Evolutionary conservation across 352 stramenopile genomes (phyloP).

Genomic region (Phytophthora nicotianae): DNA sequence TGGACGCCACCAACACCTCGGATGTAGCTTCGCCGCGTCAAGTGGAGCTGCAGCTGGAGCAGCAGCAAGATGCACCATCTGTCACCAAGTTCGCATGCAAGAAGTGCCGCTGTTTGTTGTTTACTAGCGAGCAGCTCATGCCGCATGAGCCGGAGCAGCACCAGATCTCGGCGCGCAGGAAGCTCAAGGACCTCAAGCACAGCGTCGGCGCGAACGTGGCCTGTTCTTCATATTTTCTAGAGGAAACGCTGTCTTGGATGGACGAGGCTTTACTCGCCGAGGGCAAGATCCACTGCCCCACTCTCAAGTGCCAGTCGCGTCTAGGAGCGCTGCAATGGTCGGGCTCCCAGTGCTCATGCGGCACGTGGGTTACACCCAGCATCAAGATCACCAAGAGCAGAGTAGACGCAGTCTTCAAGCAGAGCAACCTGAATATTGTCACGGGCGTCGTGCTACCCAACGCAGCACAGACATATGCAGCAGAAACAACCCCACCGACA

Average conservation of each 20-base stretch:
- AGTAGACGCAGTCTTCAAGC: constrained; percentile 50
- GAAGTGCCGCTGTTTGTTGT: constrained; percentile 70
- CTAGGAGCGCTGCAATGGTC: constrained; percentile 77
- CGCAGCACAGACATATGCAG: background rate
- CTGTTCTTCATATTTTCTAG: constrained; percentile 78
- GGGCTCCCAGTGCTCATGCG: constrained; percentile 83
- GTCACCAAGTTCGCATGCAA: constrained; percentile 64
- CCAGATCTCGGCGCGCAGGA: constrained; percentile 68
- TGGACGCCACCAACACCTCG: background rate
- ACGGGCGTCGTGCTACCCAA: constrained; percentile 35
- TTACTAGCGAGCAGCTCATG: constrained; percentile 63
- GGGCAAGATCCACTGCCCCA: constrained; percentile 78
- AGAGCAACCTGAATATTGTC: constrained; percentile 39
- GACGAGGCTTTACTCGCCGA: constrained; percentile 61
- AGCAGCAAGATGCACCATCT: constrained; percentile 1
- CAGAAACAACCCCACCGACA: background rate
- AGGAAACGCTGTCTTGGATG: constrained; percentile 77
- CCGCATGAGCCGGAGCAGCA: constrained; percentile 67
- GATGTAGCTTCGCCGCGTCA: constrained; percentile 7
- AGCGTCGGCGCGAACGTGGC: constrained; percentile 38
- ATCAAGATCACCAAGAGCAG: constrained; percentile 86
- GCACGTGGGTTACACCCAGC: constrained; percentile 83
- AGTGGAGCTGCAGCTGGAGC: constrained; percentile 18
- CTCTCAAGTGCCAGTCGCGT: constrained; percentile 68
- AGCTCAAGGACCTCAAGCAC: constrained; percentile 74